Percentiles rank a stretch among this genome's conserved stretches.
Evolutionary conservation across 23 red algal genomes (phyloP).

Genomic region (Gracilaria vermiculophylla): DNA sequence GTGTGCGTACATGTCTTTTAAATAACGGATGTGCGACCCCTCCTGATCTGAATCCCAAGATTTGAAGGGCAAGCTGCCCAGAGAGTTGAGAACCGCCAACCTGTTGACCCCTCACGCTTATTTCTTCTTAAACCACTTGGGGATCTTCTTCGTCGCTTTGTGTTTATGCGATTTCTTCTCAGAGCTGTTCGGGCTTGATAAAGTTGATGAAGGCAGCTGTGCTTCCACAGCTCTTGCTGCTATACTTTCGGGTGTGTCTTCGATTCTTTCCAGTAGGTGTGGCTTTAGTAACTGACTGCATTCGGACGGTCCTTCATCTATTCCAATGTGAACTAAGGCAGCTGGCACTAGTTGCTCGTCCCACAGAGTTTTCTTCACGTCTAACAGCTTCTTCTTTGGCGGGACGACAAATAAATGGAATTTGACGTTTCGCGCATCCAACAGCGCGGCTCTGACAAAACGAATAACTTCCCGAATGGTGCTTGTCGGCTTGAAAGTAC

Average conservation of each 20-base stretch:
- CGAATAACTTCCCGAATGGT: constrained; percentile 58
- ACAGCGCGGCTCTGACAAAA: constrained; percentile 47
- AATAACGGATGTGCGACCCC: constrained; percentile 48
- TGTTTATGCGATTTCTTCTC: not conserved
- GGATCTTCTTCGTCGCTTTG: constrained; percentile 42
- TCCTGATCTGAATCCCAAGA: constrained; percentile 37
- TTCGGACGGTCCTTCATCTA: constrained; percentile 40
- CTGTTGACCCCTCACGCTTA: not conserved
- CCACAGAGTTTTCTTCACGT: constrained; percentile 55
- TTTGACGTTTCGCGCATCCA: constrained; percentile 31
- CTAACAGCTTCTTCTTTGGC: constrained; percentile 40
- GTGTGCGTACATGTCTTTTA: constrained; percentile 63
- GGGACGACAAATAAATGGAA: constrained; percentile 72
- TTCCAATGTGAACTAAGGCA: constrained; percentile 47
- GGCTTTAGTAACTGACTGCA: constrained; percentile 16
- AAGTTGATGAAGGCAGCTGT: not conserved
- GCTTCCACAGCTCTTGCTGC: not conserved
- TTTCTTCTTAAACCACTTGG: constrained; percentile 59
- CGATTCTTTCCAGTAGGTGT: constrained; percentile 16
- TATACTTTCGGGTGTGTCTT: constrained; percentile 45
- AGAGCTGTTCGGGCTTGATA: not conserved
- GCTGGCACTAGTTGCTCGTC: constrained; percentile 55
- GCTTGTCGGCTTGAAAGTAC: constrained; percentile 43
- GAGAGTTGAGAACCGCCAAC: not conserved
- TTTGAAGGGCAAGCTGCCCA: not conserved